Percentiles rank a stretch among this genome's conserved stretches.
Conservation (phyloP, 108 stramenopile species). For the Nitzschia palea region DNA sequence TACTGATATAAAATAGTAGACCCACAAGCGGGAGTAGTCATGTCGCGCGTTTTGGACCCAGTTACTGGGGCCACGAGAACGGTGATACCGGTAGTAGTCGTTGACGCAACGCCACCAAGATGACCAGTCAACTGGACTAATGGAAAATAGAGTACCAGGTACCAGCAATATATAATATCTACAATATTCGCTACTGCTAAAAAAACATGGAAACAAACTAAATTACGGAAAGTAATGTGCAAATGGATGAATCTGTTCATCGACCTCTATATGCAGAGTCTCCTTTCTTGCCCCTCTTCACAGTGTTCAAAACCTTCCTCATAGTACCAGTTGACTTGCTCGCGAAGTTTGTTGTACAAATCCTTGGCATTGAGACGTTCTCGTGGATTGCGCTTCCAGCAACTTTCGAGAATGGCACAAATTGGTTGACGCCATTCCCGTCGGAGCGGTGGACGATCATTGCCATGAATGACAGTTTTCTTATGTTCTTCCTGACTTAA, state of each 20-base stretch:
- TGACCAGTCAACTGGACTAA: too few relatives aligned
- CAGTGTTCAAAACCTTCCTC: slow-evolving; percentile 28
- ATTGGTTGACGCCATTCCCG: slow-evolving; percentile 30
- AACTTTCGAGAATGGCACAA: slow-evolving; percentile 25
- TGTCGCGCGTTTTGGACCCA: too few relatives aligned
- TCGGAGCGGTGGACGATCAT: slow-evolving; percentile 38
- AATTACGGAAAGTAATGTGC: too few relatives aligned
- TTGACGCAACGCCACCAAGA: too few relatives aligned
- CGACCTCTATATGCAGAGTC: slow-evolving; percentile 33
- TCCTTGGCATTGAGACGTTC: slow-evolving; percentile 30
- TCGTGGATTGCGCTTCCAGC: slow-evolving; percentile 39
- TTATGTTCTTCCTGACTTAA: slow-evolving; percentile 46
- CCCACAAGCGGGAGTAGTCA: too few relatives aligned
- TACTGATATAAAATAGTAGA: too few relatives aligned
- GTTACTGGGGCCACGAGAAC: too few relatives aligned
- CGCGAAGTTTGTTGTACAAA: slow-evolving; percentile 30
- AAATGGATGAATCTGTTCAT: background rate
- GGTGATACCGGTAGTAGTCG: too few relatives aligned
- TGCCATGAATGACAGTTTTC: slow-evolving; percentile 32
- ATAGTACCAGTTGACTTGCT: slow-evolving; percentile 38
- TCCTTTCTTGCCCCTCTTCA: slow-evolving; percentile 29
- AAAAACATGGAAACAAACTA: too few relatives aligned
- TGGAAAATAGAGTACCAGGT: too few relatives aligned
- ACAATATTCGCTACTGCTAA: too few relatives aligned
- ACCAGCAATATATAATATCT: too few relatives aligned